Evolutionary conservation across 129 eudicot species (phyloP).

Genomic region (Glebionis coronaria): DNA sequence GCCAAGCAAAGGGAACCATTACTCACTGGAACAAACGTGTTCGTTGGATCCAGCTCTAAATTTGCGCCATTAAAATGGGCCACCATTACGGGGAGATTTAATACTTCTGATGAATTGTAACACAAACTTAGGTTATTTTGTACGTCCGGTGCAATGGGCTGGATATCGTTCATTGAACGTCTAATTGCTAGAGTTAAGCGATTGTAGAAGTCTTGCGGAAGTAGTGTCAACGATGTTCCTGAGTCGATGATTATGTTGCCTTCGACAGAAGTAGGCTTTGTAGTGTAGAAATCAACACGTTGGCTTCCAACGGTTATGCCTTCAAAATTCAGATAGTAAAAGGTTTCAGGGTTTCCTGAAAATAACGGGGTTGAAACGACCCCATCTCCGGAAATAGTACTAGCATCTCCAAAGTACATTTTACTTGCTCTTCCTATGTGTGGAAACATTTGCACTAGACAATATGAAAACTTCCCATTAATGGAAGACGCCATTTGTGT

Average conservation of each 20-base stretch:
- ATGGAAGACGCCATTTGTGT: slow-evolving; percentile 33
- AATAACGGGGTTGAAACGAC: slow-evolving; percentile 36
- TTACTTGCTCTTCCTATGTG: slow-evolving; percentile 29
- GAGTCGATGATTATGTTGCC: slow-evolving; percentile 40
- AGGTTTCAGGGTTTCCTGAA: slow-evolving; percentile 16
- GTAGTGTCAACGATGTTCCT: slow-evolving; percentile 31
- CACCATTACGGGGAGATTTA: slow-evolving; percentile 33
- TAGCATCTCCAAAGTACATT: slow-evolving; percentile 32
- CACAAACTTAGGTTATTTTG: slow-evolving; percentile 22
- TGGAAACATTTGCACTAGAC: slow-evolving; percentile 36
- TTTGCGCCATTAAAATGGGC: slow-evolving; percentile 36
- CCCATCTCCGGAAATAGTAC: slow-evolving; percentile 26
- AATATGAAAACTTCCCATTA: slow-evolving; percentile 32
- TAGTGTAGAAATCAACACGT: slow-evolving; percentile 18
- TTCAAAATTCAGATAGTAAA: slow-evolving; percentile 35
- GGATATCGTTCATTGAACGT: slow-evolving; percentile 8
- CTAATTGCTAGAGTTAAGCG: slow-evolving; percentile 21
- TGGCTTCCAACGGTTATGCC: slow-evolving; percentile 28
- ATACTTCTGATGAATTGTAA: slow-evolving; percentile 26
- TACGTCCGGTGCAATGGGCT: not conserved
- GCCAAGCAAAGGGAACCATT: slow-evolving; percentile 43
- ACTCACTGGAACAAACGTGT: slow-evolving; percentile 31
- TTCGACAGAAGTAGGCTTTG: slow-evolving; percentile 14
- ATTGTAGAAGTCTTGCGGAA: slow-evolving; percentile 29
- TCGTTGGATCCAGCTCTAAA: slow-evolving; percentile 33